These are phyloP conservation scores for Aspergillus hortae DNA, from an alignment of 2,329 filamentous ascomycete species.

Conservation along the genomic window DNA sequence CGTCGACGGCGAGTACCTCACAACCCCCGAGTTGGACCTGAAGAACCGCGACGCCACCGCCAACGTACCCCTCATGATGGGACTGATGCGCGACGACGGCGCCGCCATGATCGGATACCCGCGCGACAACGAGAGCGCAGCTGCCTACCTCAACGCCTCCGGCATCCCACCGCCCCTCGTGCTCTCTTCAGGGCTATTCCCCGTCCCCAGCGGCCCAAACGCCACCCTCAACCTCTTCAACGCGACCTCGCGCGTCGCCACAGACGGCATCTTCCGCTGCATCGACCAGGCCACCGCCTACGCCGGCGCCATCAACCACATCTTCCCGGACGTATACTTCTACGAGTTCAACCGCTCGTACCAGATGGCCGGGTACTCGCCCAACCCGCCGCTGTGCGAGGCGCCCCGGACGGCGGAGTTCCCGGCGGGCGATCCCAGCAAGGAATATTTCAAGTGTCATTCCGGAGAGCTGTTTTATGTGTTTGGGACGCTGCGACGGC, in stretches of 20 bases:
- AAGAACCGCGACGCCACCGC: slow-evolving; percentile 9
- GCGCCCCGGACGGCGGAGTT: slow-evolving; percentile 38
- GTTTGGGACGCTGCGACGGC: slow-evolving; percentile 47
- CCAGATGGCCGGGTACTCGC: slow-evolving; percentile 50
- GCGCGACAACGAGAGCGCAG: slow-evolving; percentile 40
- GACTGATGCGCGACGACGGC: slow-evolving; percentile 25
- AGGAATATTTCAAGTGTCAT: slow-evolving; percentile 53
- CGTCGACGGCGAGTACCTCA: slow-evolving; percentile 2
- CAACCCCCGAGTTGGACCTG: slow-evolving; percentile 13
- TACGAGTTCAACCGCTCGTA: slow-evolving; percentile 58
- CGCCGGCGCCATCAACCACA: slow-evolving; percentile 43
- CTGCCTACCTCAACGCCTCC: slow-evolving; percentile 41
- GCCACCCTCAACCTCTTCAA: slow-evolving; percentile 56
- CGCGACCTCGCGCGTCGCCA: slow-evolving; percentile 52
- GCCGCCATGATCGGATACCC: slow-evolving; percentile 46
- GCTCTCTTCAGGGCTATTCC: slow-evolving; percentile 15
- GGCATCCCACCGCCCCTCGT: neutral
- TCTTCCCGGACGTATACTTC: slow-evolving; percentile 52
- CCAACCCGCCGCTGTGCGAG: slow-evolving; percentile 49
- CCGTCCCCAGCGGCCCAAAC: slow-evolving; percentile 47
- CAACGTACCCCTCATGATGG: slow-evolving; percentile 20
- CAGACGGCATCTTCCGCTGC: slow-evolving; percentile 59
- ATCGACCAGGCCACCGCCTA: slow-evolving; percentile 57
- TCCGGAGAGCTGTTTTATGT: slow-evolving; percentile 55
- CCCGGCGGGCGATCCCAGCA: slow-evolving; percentile 47